Evolutionary conservation across 1,284 basidiomycete species (phyloP).

Genomic region (Puccinia horiana): DNA sequence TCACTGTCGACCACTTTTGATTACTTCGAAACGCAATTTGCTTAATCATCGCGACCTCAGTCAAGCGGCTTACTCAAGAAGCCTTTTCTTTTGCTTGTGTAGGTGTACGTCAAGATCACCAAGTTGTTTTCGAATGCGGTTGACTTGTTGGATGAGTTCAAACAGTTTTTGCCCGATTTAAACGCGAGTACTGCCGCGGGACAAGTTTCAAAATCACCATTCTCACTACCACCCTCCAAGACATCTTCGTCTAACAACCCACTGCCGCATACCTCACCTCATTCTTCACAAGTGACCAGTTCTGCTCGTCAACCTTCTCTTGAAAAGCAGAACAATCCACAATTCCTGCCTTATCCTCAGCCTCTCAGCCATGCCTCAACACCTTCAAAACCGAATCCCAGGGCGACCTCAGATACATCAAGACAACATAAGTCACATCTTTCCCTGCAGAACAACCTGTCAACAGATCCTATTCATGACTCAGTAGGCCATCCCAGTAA

Average conservation of each 20-base stretch:
- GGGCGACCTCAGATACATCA: conserved; percentile 9
- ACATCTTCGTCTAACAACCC: conserved; percentile 17
- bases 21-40: background rate
- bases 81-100: background rate
- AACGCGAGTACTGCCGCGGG: conserved; percentile 24
- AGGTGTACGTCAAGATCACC: conserved; percentile 49
- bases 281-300: conserved; percentile 13
- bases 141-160: conserved; percentile 48
- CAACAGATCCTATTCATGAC: conserved; percentile 25
- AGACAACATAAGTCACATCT: background rate
- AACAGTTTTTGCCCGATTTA: conserved; percentile 47
- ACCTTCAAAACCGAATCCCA: conserved; percentile 6
- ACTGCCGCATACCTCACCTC: conserved; percentile 5
- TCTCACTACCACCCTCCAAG: conserved; percentile 7
- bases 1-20: background rate
- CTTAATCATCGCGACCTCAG: background rate
- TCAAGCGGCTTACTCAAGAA: conserved; percentile 1
- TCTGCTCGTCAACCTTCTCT: conserved; percentile 9
- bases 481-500: background rate
- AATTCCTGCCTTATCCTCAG: background rate
- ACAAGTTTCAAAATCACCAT: background rate
- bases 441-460: background rate
- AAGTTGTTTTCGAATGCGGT: conserved; percentile 35
- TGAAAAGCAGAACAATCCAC: conserved; percentile 6
- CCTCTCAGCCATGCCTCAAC: background rate